Percentiles rank a stretch among this genome's conserved stretches.
phyloP scores from a whole-genome alignment of 805 yeast species.

The Maudiozyma barnettii region DNA sequence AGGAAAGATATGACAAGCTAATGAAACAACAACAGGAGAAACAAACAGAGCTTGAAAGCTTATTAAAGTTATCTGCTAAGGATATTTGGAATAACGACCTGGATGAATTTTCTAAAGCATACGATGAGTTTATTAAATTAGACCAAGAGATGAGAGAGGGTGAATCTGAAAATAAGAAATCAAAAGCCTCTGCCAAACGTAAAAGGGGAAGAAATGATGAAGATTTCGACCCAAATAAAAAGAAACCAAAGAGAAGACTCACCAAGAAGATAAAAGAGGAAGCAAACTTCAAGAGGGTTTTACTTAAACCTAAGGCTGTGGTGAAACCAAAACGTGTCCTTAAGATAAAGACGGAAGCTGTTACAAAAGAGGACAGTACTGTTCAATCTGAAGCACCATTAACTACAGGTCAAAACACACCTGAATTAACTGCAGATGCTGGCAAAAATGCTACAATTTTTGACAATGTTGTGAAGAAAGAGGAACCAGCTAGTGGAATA shows the following conservation, averaged over 20 bases:
- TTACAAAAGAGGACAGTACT: conserved; percentile 4
- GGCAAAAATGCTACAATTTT: conserved; percentile 13
- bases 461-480: conserved; percentile 10
- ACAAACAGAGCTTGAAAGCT: conserved; percentile 56
- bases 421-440: neutral
- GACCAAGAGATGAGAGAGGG: conserved; percentile 54
- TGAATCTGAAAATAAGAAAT: conserved; percentile 37
- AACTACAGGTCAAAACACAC: conserved; percentile 4
- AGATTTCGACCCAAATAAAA: conserved; percentile 25
- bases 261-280: conserved; percentile 21
- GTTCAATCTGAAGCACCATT: conserved; percentile 2
- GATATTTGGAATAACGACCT: conserved; percentile 84
- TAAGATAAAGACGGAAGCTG: conserved; percentile 18
- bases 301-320: conserved; percentile 20
- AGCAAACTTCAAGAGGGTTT: conserved; percentile 19
- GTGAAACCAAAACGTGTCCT: conserved; percentile 18
- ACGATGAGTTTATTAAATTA: conserved; percentile 55
- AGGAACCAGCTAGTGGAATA: conserved; percentile 10
- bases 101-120: conserved; percentile 57
- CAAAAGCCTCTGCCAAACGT: conserved; percentile 32
- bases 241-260: conserved; percentile 18
- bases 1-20: conserved; percentile 76
- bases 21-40: conserved; percentile 62
- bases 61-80: conserved; percentile 65
- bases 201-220: conserved; percentile 19